Percentiles rank a stretch among this genome's conserved stretches.
Conservation (phyloP, 805 yeast species). For the Dipodascopsis uninucleata region DNA sequence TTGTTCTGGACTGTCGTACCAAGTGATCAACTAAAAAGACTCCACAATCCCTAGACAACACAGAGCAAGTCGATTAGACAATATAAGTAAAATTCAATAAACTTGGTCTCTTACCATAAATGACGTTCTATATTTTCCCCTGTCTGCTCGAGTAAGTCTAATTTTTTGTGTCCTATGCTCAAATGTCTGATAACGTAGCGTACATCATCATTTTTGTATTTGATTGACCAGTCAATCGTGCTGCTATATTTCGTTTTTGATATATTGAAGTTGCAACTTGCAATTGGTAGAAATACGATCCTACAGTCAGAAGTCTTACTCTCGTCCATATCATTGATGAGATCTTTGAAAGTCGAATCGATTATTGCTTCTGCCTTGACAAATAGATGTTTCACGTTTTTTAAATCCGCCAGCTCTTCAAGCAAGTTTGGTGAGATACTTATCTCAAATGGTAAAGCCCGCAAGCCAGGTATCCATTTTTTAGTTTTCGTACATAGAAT, state of each 20-base stretch:
- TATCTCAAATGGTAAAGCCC: conserved; percentile 17
- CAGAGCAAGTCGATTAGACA: not conserved
- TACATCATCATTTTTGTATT: not conserved
- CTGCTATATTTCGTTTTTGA: not conserved
- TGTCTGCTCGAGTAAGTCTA: conserved; percentile 37
- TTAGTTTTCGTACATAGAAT: not conserved
- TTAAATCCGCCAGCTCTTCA: no score
- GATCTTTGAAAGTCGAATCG: no score
- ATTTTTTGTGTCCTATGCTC: conserved; percentile 1
- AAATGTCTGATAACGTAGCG: conserved; percentile 11
- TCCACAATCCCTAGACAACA: conserved; percentile 21
- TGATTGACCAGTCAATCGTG: not conserved
- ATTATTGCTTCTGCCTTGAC: no score
- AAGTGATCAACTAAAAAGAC: conserved; percentile 9
- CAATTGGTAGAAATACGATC: conserved; percentile 2
- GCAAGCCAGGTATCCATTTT: conserved; percentile 15
- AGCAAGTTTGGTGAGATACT: conserved; percentile 1
- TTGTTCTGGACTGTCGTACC: not conserved
- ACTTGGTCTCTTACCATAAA: conserved; percentile 43
- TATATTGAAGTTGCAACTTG: conserved; percentile 7
- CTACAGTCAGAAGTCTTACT: no score
- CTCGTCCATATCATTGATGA: no score
- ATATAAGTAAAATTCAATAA: not conserved
- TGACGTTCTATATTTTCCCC: conserved; percentile 44
- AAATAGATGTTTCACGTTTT: no score